Base-by-base conservation (phyloP, 177 flowering plant species). In the Vitis hybrid region DNA sequence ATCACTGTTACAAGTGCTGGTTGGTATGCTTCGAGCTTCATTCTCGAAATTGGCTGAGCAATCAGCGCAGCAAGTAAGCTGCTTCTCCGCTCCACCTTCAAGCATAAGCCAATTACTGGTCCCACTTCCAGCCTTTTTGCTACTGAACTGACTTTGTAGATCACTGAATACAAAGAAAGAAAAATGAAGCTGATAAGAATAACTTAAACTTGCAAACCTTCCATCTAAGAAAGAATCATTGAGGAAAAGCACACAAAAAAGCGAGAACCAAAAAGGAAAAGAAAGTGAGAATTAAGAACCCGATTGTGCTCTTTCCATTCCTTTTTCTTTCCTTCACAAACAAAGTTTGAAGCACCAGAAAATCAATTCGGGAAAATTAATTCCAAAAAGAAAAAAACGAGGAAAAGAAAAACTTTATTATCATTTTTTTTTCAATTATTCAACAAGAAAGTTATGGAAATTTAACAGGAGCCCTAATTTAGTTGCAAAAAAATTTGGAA, bases 1-100 rank as follows among this genome's bases (percentile, higher is more conserved):
- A 19, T 82, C 83, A 70, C 77, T 81, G 51, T 73, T 81, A 39
- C 66, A 60, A 59, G 63, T 51, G 60, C 69, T 79, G 51, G 73
- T 78, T 73, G 76, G 76, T 71, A 85, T 49, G 77, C 75, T 79
- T 78, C 82, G 77, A 26, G 80, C 87, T 83, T 89, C 96, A 0
- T 12, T 70, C 55, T 83, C 81, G 50, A 86, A 88, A 62, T 86
- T 86, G 10, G 79, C 74, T 0, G 87, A 81, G 70, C 87, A 89
- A 66, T 88, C 89, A 4, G 56, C 66, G 39, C 91, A 88, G 79
- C 90, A 85, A 61, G 64, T 79, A 61, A 85, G 84, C 64, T 81
- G 78, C 76, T 85, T 83, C 67, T 82, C 80, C n/a, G 74, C 74
- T 61, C 73, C 88, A 64, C 76, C 74, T 59, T 77, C 79, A 58